Conservation (phyloP, 164 flowering plant species). For the Macadamia integrifolia region DNA sequence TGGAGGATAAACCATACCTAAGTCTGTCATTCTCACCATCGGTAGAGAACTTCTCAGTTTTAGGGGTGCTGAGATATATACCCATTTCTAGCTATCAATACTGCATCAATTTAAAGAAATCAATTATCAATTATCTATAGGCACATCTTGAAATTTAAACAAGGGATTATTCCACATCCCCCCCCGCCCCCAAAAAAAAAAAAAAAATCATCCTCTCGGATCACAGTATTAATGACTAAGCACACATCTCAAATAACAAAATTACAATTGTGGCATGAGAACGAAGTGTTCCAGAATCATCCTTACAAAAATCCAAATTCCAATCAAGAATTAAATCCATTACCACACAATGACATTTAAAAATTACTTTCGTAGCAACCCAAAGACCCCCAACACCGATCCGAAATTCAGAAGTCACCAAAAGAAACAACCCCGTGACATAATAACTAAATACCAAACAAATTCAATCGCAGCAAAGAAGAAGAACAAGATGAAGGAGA, state of each 20-base stretch:
- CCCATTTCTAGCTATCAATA: conserved; percentile 38
- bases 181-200: too few relatives aligned
- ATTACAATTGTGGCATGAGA: not conserved
- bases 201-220: not conserved
- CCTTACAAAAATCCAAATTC: not conserved
- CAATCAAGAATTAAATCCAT: not conserved
- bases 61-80: conserved; percentile 69
- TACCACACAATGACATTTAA: not conserved
- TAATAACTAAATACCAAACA: not conserved
- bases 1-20: conserved; percentile 68
- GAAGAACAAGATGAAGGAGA: not conserved
- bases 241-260: not conserved
- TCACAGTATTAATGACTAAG: not conserved
- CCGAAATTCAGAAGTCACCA: not conserved
- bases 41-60: conserved; percentile 70
- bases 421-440: not conserved
- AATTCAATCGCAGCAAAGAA: not conserved
- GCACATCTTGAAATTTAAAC: not conserved
- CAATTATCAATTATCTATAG: not conserved
- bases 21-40: conserved; percentile 59
- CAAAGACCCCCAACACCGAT: not conserved
- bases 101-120: not conserved
- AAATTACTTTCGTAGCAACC: not conserved
- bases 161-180: not conserved
- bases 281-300: too few relatives aligned